phyloP scores from a whole-genome alignment of 441 rosid species.

The Adansonia grandidieri region DNA sequence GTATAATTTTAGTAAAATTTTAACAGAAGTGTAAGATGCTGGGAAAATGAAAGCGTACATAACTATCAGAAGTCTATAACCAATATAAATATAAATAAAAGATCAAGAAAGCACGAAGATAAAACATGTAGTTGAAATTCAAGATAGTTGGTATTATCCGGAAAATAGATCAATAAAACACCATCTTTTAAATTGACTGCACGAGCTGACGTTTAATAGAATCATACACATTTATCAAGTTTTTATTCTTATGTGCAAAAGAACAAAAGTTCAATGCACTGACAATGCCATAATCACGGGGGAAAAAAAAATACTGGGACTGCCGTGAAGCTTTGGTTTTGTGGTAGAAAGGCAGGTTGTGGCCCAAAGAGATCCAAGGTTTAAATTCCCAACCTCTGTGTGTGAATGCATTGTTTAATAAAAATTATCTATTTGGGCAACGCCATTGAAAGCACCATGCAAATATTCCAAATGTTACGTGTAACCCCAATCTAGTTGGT shows the following conservation, averaged over 20 bases:
- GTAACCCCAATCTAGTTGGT: slow-evolving; percentile 3
- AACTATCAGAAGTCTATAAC: background rate
- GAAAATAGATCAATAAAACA: background rate
- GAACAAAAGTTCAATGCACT: background rate
- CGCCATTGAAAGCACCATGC: background rate
- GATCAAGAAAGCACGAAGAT: background rate
- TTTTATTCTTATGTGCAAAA: background rate
- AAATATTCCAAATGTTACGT: background rate
- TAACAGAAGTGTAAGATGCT: background rate
- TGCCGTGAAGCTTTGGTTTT: background rate
- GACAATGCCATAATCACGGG: background rate
- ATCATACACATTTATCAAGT: background rate
- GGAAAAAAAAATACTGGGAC: background rate
- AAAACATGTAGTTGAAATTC: background rate
- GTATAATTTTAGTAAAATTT: background rate
- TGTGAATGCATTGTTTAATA: background rate
- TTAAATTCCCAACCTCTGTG: background rate
- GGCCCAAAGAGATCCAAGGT: background rate
- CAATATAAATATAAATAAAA: background rate
- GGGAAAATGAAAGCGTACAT: background rate
- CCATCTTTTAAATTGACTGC: background rate
- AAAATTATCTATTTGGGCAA: background rate
- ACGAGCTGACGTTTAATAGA: background rate
- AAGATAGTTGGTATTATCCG: background rate
- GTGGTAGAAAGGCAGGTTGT: too few relatives aligned